These are phyloP conservation scores for Metschnikowia matae DNA, from an alignment of 805 yeast species.

Conservation along the genomic window DNA sequence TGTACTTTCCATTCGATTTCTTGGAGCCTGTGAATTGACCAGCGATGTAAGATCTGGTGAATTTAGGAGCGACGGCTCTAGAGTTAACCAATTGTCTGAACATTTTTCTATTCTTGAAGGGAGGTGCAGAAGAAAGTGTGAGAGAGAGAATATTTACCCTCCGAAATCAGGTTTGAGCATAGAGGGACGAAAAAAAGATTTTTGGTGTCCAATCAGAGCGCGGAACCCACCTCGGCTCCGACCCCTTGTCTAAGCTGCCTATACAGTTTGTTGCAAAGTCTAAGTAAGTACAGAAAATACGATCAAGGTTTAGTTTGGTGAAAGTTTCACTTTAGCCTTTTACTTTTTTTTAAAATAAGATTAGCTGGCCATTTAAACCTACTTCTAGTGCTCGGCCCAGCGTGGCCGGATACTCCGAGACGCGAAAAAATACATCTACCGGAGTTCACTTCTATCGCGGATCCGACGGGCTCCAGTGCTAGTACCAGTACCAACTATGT, in stretches of 20 bases:
- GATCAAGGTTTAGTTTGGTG: too few relatives aligned
- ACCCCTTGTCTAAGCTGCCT: not conserved
- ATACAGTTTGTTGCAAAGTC: too few relatives aligned
- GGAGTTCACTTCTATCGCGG: not conserved
- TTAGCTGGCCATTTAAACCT: not conserved
- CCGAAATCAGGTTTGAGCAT: conserved; percentile 8
- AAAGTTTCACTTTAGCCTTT: not conserved
- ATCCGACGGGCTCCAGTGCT: not conserved
- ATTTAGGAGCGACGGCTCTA: conserved; percentile 18
- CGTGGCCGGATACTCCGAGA: conserved; percentile 4
- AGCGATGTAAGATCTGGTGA: conserved; percentile 50
- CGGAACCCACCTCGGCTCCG: conserved; percentile 17
- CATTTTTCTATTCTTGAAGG: conserved; percentile 12
- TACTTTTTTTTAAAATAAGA: not conserved
- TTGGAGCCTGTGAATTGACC: conserved; percentile 61
- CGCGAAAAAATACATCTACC: not conserved
- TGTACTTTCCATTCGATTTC: conserved; percentile 76
- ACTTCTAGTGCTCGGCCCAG: conserved; percentile 1
- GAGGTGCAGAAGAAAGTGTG: conserved; percentile 8
- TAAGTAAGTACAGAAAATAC: too few relatives aligned
- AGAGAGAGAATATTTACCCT: conserved; percentile 4
- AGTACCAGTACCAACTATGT: too few relatives aligned
- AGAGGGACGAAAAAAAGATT: conserved; percentile 15
- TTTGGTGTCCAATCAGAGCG: conserved; percentile 19
- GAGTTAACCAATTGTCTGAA: conserved; percentile 21